These are phyloP conservation scores for Diaporthe amygdali DNA, from an alignment of 2,329 filamentous ascomycete genomes.

Conservation along the genomic window DNA sequence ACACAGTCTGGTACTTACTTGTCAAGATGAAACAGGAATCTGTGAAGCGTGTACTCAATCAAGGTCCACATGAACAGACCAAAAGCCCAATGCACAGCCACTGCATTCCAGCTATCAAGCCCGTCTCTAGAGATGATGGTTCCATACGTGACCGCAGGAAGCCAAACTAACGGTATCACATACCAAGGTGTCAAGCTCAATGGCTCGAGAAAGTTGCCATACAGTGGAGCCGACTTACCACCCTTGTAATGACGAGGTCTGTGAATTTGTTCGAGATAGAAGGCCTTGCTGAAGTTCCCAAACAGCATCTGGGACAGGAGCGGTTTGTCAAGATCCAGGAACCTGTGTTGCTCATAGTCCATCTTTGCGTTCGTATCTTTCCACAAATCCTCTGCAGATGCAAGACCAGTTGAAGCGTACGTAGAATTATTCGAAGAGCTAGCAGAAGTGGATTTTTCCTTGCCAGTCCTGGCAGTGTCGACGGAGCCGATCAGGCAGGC, in stretches of 20 bases:
- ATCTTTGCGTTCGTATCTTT: constrained; percentile 74
- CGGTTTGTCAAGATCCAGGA: constrained; percentile 81
- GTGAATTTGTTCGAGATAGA: constrained; percentile 91
- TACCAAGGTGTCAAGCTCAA: constrained; percentile 89
- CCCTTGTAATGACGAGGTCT: constrained; percentile 89
- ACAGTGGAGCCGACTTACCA: constrained; percentile 84
- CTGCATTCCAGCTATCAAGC: constrained; percentile 50
- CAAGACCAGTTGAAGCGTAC: constrained; percentile 77
- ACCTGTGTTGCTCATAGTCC: constrained; percentile 79
- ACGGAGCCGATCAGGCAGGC: constrained; percentile 84
- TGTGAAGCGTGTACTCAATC: constrained; percentile 82
- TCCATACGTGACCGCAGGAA: constrained; percentile 75
- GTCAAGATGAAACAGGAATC: constrained; percentile 89
- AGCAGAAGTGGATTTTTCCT: constrained; percentile 36
- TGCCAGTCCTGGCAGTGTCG: constrained; percentile 59
- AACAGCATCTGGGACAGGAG: constrained; percentile 83
- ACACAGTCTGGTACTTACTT: constrained; percentile 58
- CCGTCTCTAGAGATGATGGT: constrained; percentile 66
- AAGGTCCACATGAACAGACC: constrained; percentile 83
- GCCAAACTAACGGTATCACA: constrained; percentile 79
- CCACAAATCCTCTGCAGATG: constrained; percentile 78
- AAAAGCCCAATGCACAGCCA: constrained; percentile 66
- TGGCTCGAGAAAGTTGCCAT: constrained; percentile 92
- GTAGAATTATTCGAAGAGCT: constrained; percentile 35
- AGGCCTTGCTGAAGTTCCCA: constrained; percentile 83